Evolutionary conservation across 2,329 filamentous ascomycete species (phyloP).

Genomic region (Pseudocercospora crystallina): DNA sequence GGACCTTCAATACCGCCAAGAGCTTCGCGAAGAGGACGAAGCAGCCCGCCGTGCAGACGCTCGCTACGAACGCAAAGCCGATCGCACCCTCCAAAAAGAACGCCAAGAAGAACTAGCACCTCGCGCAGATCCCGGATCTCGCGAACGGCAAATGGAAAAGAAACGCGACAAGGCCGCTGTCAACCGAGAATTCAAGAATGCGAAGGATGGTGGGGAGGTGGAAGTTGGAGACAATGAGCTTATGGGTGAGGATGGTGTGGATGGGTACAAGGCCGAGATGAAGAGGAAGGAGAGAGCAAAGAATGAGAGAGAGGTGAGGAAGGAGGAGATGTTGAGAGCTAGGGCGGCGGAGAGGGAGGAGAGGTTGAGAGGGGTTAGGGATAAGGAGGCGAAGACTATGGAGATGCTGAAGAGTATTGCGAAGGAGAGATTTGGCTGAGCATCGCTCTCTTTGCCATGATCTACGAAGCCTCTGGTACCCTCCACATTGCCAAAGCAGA

Average conservation of each 20-base stretch:
- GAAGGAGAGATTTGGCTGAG: slow-evolving; percentile 68
- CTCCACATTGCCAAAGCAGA: no score
- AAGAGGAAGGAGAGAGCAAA: slow-evolving; percentile 69
- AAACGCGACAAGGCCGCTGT: slow-evolving; percentile 69
- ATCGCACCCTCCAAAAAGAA: slow-evolving; percentile 67
- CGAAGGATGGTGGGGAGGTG: slow-evolving; percentile 61
- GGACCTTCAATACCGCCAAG: slow-evolving; percentile 65
- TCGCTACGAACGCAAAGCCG: slow-evolving; percentile 61
- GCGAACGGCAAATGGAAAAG: slow-evolving; percentile 86
- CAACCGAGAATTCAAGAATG: slow-evolving; percentile 70
- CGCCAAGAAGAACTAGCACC: slow-evolving; percentile 78
- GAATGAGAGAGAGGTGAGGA: slow-evolving; percentile 76
- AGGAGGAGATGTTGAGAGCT: slow-evolving; percentile 77
- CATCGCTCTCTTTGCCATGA: no score
- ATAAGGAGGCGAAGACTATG: slow-evolving; percentile 82
- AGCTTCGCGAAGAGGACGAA: slow-evolving; percentile 53
- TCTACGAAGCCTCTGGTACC: no score
- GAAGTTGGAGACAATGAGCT: slow-evolving; percentile 73
- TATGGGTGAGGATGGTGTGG: slow-evolving; percentile 67
- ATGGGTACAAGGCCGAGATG: slow-evolving; percentile 66
- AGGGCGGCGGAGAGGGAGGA: slow-evolving; percentile 78
- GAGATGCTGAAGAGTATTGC: slow-evolving; percentile 77
- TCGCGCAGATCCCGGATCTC: slow-evolving; percentile 77
- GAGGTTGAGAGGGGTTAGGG: slow-evolving; percentile 65
- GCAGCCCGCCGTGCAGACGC: slow-evolving; percentile 52